Conservation (phyloP, 2,329 filamentous ascomycete genomes). For the Plenodomus biglobosus region DNA sequence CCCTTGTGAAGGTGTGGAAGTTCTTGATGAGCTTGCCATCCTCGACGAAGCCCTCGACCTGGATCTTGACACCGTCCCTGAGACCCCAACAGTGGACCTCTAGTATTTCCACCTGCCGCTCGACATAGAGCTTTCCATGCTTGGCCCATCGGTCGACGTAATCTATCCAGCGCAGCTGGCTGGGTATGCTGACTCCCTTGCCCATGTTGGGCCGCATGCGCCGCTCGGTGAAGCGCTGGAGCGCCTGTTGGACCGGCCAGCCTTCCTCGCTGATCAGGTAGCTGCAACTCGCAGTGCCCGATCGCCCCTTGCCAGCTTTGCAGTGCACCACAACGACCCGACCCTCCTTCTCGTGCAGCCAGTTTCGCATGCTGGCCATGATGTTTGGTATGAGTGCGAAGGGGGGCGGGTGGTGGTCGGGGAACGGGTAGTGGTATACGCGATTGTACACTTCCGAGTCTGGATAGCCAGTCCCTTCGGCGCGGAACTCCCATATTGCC, state of each 20-base stretch:
- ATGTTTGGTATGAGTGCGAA: slow-evolving; percentile 87
- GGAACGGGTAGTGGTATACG: slow-evolving; percentile 91
- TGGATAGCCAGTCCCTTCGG: slow-evolving; percentile 93
- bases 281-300: slow-evolving; percentile 82
- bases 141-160: slow-evolving; percentile 89
- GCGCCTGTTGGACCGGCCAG: slow-evolving; percentile 65
- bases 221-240: slow-evolving; percentile 72
- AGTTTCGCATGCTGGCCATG: slow-evolving; percentile 89
- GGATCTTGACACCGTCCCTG: slow-evolving; percentile 82
- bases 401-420: slow-evolving; percentile 94
- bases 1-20: slow-evolving; percentile 76
- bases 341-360: slow-evolving; percentile 59
- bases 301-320: slow-evolving; percentile 94
- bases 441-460: slow-evolving; percentile 84
- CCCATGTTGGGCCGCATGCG: slow-evolving; percentile 91
- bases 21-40: slow-evolving; percentile 83
- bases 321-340: slow-evolving; percentile 91
- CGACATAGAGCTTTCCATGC: slow-evolving; percentile 74
- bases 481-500: slow-evolving; percentile 98
- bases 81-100: slow-evolving; percentile 92
- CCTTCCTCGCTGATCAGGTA: slow-evolving; percentile 88
- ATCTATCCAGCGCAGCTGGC: slow-evolving; percentile 80
- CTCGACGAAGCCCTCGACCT: slow-evolving; percentile 82
- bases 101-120: slow-evolving; percentile 78
- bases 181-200: slow-evolving; percentile 87